Conservation (phyloP, 2,329 filamentous ascomycete genomes). For the Alternaria ventricosa region DNA sequence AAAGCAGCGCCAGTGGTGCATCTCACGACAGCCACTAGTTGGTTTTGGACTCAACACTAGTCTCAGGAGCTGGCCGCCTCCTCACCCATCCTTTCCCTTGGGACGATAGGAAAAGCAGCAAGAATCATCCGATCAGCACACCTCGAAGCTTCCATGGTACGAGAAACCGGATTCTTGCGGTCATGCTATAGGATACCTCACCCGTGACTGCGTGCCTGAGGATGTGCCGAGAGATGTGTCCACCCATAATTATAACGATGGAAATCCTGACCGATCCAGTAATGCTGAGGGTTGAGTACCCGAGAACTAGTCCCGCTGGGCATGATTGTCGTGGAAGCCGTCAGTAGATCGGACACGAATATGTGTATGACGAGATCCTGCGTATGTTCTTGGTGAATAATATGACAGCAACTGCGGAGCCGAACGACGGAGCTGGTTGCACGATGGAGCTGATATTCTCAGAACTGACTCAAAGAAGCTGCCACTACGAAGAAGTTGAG, state of each 20-base stretch:
- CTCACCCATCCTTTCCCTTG: background rate
- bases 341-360: slow-evolving; percentile 15
- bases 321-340: slow-evolving; percentile 5
- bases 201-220: slow-evolving; percentile 3
- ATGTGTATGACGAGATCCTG: slow-evolving; percentile 26
- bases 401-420: slow-evolving; percentile 2
- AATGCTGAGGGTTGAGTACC: background rate
- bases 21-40: slow-evolving; percentile 1
- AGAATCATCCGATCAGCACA: slow-evolving; percentile 7
- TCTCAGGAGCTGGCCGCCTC: background rate
- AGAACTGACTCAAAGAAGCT: background rate
- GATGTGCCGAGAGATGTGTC: background rate
- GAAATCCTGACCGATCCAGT: background rate
- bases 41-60: background rate
- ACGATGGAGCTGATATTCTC: background rate
- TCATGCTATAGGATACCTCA: background rate
- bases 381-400: slow-evolving; percentile 12
- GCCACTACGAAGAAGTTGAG: background rate
- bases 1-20: background rate
- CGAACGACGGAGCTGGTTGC: background rate
- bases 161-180: slow-evolving; percentile 1
- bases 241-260: background rate
- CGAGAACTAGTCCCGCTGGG: slow-evolving; percentile 1
- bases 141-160: background rate
- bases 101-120: background rate